Evolutionary conservation across 352 stramenopile genomes (phyloP).

Genomic region (Blastocystis sp.): DNA sequence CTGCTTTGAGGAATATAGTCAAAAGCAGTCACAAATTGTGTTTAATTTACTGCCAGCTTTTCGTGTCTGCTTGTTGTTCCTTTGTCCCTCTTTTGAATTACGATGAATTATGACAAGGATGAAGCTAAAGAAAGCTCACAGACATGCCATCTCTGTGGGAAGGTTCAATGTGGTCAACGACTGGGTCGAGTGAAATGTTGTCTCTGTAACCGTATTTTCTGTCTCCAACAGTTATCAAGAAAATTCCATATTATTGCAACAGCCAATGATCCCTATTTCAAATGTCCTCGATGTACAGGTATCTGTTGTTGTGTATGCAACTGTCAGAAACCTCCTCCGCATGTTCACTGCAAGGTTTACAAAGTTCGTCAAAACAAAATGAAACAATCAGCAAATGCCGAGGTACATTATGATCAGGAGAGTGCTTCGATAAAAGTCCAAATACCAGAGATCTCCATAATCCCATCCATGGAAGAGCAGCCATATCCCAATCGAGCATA

Average conservation of each 20-base stretch:
- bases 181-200: constrained; percentile 55
- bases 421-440: background rate
- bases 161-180: constrained; percentile 58
- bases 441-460: background rate
- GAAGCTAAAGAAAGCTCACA: constrained; percentile 49
- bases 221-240: constrained; percentile 34
- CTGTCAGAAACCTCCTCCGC: constrained; percentile 41
- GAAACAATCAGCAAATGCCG: background rate
- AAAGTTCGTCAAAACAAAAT: constrained; percentile 65
- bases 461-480: background rate
- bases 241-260: constrained; percentile 54
- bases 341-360: constrained; percentile 68
- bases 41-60: background rate
- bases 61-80: background rate
- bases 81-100: background rate
- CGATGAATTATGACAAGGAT: constrained; percentile 21
- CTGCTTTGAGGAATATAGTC: too few relatives aligned
- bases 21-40: background rate
- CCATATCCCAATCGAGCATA: background rate
- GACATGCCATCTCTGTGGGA: constrained; percentile 66
- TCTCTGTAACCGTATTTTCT: constrained; percentile 53
- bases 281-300: constrained; percentile 54
- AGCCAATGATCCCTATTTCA: constrained; percentile 64
- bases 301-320: constrained; percentile 66
- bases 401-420: background rate